Conservation (phyloP, 352 stramenopile species). For the Hyaloperonospora brassicae region DNA sequence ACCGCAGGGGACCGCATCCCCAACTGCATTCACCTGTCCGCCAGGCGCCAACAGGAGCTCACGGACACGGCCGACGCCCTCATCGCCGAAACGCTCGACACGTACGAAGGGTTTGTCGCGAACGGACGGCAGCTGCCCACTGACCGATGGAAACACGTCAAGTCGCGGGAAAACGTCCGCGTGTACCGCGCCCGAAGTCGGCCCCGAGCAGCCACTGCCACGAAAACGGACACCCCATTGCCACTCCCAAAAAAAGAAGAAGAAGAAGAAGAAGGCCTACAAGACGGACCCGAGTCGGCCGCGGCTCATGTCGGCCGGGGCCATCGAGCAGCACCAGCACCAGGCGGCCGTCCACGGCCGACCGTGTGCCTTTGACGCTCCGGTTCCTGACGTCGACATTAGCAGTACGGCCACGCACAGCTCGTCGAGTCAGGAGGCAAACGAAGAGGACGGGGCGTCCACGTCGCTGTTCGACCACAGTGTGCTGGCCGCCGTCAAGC, state of each 20-base stretch:
- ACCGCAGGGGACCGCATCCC: constrained; percentile 5
- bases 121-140: constrained; percentile 26
- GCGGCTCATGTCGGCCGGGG: constrained; percentile 28
- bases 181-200: constrained; percentile 36
- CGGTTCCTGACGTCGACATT: constrained; percentile 8
- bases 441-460: constrained; percentile 4
- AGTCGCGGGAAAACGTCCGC: constrained; percentile 39
- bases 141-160: constrained; percentile 45
- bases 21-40: constrained; percentile 13
- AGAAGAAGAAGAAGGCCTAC: not conserved
- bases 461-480: constrained; percentile 30
- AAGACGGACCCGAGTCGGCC: constrained; percentile 29
- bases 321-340: constrained; percentile 24
- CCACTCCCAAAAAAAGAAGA: constrained; percentile 13
- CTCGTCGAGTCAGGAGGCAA: constrained; percentile 23
- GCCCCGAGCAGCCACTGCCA: constrained; percentile 1
- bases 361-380: constrained; percentile 25
- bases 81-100: constrained; percentile 47
- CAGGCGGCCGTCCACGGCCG: constrained; percentile 13
- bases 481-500: constrained; percentile 21
- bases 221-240: no score
- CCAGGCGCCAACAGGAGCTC: constrained; percentile 30
- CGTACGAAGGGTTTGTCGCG: constrained; percentile 44
- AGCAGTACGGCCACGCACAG: constrained; percentile 21
- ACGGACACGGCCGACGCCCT: constrained; percentile 41